A percentile compares a stretch with the other conserved stretches of the same genome.
Evolutionary conservation across 2,329 filamentous ascomycete species (phyloP).

Genomic region (Trichoderma sp.): DNA sequence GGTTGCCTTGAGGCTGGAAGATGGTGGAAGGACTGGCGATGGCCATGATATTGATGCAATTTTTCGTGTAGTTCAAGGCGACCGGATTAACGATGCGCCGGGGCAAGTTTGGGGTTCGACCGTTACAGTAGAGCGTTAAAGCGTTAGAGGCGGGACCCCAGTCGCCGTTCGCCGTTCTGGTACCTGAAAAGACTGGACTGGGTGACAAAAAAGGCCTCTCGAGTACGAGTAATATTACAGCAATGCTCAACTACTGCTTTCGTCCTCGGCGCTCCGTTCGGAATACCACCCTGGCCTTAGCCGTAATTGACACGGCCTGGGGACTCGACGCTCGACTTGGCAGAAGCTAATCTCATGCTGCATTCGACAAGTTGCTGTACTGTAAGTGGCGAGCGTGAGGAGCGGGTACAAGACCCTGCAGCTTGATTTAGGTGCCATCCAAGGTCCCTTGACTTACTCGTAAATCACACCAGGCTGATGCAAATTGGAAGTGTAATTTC

Average conservation of each 20-base stretch:
- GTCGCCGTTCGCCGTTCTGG: background rate
- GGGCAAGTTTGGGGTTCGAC: background rate
- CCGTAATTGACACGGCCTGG: constrained; percentile 10
- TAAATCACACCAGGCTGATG: background rate
- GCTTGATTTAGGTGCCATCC: background rate
- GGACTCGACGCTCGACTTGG: background rate
- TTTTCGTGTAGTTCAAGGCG: constrained; percentile 19
- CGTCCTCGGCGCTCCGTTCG: constrained; percentile 5
- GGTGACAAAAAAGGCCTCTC: background rate
- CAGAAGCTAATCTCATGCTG: background rate
- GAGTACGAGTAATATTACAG: background rate
- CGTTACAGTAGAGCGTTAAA: background rate
- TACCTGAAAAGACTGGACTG: background rate
- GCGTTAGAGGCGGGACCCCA: background rate
- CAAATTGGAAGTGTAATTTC: background rate
- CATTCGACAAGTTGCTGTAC: background rate
- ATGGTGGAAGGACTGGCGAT: constrained; percentile 12
- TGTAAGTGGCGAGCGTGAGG: background rate
- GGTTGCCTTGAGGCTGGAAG: constrained; percentile 11
- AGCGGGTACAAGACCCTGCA: background rate
- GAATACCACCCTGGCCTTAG: constrained; percentile 5
- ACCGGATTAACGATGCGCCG: constrained; percentile 18
- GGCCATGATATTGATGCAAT: constrained; percentile 16
- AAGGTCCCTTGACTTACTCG: background rate
- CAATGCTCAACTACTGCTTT: constrained; percentile 11